Percentiles rank a stretch among this genome's conserved stretches.
Conservation (phyloP, 1,284 basidiomycete genomes). For the Coriolopsis trogii region DNA sequence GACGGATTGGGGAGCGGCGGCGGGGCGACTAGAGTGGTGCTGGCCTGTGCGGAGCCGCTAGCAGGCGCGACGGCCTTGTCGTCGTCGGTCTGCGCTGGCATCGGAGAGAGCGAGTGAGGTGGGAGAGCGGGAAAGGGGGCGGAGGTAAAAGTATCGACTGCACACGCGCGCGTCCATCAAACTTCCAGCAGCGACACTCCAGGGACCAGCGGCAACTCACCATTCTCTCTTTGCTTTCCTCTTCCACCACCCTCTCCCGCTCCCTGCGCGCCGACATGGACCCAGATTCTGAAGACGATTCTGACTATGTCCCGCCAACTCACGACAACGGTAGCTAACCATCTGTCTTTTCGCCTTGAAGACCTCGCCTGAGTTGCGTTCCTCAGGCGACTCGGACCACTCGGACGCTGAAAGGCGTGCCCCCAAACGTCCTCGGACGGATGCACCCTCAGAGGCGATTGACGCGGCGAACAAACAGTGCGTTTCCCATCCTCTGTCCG, state of each 20-base stretch:
- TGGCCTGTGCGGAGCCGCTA: slow-evolving; percentile 13
- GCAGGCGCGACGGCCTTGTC: slow-evolving; percentile 3
- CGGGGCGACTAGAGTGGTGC: slow-evolving; percentile 10
- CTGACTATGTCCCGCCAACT: slow-evolving; percentile 65
- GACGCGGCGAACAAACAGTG: slow-evolving; percentile 12
- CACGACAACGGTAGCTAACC: slow-evolving; percentile 33
- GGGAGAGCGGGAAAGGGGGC: slow-evolving; percentile 5
- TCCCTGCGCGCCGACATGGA: slow-evolving; percentile 17
- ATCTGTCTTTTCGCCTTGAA: no score
- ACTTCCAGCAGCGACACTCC: slow-evolving; percentile 16
- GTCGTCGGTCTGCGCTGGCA: slow-evolving; percentile 18
- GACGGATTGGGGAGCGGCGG: slow-evolving; percentile 36
- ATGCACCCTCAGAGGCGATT: slow-evolving; percentile 26
- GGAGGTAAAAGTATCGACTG: slow-evolving; percentile 14
- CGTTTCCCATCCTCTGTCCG: slow-evolving; percentile 3
- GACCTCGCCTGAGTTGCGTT: no score
- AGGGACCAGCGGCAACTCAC: slow-evolving; percentile 8
- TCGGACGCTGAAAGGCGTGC: slow-evolving; percentile 14
- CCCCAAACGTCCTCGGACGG: slow-evolving; percentile 21
- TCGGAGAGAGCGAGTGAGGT: slow-evolving; percentile 3
- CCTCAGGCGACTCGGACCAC: slow-evolving; percentile 3
- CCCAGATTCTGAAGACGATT: slow-evolving; percentile 68
- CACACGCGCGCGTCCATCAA: slow-evolving; percentile 23
- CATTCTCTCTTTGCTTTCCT: slow-evolving; percentile 3
- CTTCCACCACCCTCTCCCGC: slow-evolving; percentile 14